These are phyloP conservation scores for Pseudogymnoascus sp. DNA, from an alignment of 2,329 filamentous ascomycete species.

Conservation along the genomic window DNA sequence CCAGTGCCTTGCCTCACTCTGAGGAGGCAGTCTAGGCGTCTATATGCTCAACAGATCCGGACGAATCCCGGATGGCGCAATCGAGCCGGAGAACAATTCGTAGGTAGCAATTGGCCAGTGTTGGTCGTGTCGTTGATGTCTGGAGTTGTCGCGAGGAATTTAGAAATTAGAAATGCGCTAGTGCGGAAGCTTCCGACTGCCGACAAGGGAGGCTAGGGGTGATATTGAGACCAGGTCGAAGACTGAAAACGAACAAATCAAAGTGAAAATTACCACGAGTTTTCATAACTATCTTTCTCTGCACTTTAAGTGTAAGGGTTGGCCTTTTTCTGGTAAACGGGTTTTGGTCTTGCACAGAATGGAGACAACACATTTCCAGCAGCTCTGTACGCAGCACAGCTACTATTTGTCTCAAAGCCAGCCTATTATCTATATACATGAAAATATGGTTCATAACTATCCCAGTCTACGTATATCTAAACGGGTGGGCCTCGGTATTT, in stretches of 20 bases:
- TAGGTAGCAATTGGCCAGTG: background rate
- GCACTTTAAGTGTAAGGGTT: background rate
- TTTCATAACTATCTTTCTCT: background rate
- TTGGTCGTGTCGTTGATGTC: background rate
- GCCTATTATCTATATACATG: background rate
- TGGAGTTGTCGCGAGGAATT: conserved; percentile 9
- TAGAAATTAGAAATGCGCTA: conserved; percentile 4
- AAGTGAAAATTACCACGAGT: background rate
- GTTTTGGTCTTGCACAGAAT: background rate
- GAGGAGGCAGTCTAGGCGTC: background rate
- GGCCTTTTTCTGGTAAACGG: background rate
- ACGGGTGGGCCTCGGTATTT: conserved; percentile 28
- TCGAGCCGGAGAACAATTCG: background rate
- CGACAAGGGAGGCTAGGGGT: background rate
- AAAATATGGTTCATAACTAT: background rate
- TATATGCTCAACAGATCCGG: background rate
- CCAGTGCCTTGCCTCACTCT: background rate
- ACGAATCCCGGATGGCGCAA: background rate
- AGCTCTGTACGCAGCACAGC: background rate
- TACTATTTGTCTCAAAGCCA: background rate
- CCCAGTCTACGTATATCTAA: conserved; percentile 16
- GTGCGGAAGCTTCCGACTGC: conserved; percentile 7
- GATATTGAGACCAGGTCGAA: background rate
- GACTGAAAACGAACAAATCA: background rate
- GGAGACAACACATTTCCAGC: background rate